phyloP scores from a whole-genome alignment of 176 grass and related monocot species.

The Bonia amplexicaulis region DNA sequence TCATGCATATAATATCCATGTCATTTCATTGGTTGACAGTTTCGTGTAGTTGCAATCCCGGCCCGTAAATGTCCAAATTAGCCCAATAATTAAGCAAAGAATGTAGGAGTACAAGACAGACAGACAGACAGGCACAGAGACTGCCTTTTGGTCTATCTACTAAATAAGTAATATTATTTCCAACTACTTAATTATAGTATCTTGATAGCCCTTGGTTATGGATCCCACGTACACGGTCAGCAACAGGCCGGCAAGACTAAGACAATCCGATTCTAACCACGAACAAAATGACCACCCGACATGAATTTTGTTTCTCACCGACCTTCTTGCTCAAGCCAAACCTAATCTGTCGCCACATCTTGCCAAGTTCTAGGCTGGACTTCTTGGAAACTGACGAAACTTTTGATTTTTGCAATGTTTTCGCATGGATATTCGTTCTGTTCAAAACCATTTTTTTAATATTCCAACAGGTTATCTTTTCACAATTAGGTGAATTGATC shows the following conservation, averaged over 20 bases:
- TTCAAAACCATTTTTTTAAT: neutral
- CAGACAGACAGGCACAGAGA: neutral
- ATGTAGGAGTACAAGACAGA: neutral
- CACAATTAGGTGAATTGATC: neutral
- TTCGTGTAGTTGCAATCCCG: neutral
- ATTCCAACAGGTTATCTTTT: neutral
- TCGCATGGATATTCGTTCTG: neutral
- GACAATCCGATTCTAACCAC: neutral
- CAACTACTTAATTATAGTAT: neutral
- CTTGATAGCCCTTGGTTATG: neutral
- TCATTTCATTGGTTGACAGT: neutral
- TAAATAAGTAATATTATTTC: neutral
- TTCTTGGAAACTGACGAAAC: neutral
- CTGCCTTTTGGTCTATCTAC: neutral
- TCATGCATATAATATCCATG: neutral
- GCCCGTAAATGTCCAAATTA: neutral
- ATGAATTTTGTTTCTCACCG: neutral
- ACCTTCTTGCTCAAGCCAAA: constrained; percentile 17
- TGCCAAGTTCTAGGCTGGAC: neutral
- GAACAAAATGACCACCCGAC: constrained; percentile 25
- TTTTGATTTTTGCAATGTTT: neutral
- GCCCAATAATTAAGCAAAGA: neutral
- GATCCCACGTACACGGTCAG: constrained; percentile 4
- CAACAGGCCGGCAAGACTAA: neutral
- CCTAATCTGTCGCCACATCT: neutral